Base-by-base conservation (phyloP, 768 basidiomycete genomes). In the Hysterangium stoloniferum region DNA sequence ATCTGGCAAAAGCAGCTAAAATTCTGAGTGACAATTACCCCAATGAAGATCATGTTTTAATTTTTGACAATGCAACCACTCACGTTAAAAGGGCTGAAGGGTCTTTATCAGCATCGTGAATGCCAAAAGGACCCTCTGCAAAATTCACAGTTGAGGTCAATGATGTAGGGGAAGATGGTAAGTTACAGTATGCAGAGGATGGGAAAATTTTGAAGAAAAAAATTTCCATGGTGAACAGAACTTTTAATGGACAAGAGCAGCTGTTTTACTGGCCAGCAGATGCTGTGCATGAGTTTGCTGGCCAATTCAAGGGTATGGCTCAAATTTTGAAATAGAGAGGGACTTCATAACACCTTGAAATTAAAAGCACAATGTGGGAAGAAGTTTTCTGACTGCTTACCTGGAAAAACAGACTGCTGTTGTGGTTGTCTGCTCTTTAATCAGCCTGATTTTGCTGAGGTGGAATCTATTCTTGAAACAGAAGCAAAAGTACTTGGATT, bases 401-500 rank as follows among this genome's bases (percentile, higher is more conserved):
- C 54, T 0, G 56, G 45, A 12, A 33, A 44, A 1, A 54, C 53
- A 1, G 25, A 51, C 24, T 71, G 71, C 56, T 73, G 70, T 57
- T 64, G 60, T 45, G 61, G 63, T 1, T 50, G 64, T 2, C 53
- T 71, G 2, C 66, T 75, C 0, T 72, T 60, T 59, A 66, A 65
- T 35, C 56, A 76, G 43, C 68, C 68, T 3, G 71, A 77, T 53
- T 76, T 75, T 56, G 19, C 56, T 4, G 49, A 64, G 37, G 59
- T 63, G 2, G 51, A 64, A 45, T 67, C 68, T 1, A 33, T 61
- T n/a, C 58, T 75, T 0, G 63, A 75, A 52, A 49, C 25, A n/a
- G n/a, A n/a, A n/a, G n/a, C n/a, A n/a, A n/a, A n/a, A n/a, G n/a
- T n/a, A n/a, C n/a, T 49, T 44, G 59, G 9, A 43, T 48, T 0